Evolutionary conservation across 2,329 filamentous ascomycete species (phyloP).

Genomic region (Stagonosporopsis tanaceti): DNA sequence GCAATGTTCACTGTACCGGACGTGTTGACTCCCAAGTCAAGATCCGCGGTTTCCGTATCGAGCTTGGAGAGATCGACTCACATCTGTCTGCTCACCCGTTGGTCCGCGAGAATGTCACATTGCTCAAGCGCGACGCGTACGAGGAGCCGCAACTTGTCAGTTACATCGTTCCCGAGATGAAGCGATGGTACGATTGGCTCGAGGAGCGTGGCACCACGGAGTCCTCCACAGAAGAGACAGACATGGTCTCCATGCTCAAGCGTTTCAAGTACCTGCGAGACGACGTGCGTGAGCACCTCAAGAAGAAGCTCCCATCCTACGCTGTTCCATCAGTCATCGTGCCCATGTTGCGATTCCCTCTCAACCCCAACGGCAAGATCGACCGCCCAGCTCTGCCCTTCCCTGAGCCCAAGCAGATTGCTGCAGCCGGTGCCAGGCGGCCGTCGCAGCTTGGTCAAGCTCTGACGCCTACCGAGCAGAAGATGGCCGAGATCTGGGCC

Average conservation of each 20-base stretch:
- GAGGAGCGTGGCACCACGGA: slow-evolving; percentile 53
- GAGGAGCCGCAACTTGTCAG: slow-evolving; percentile 88
- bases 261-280: slow-evolving; percentile 68
- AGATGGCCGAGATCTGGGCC: slow-evolving; percentile 77
- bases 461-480: slow-evolving; percentile 67
- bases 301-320: slow-evolving; percentile 75
- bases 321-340: slow-evolving; percentile 80
- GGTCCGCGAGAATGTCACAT: slow-evolving; percentile 83
- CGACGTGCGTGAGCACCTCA: slow-evolving; percentile 72
- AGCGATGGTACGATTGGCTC: slow-evolving; percentile 76
- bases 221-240: slow-evolving; percentile 54
- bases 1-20: slow-evolving; percentile 79
- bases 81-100: slow-evolving; percentile 78
- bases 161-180: slow-evolving; percentile 85
- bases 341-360: slow-evolving; percentile 73
- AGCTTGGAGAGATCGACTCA: slow-evolving; percentile 90
- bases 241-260: slow-evolving; percentile 64
- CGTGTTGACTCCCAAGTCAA: slow-evolving; percentile 91
- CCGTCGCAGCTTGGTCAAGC: slow-evolving; percentile 55
- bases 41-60: slow-evolving; percentile 93
- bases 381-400: slow-evolving; percentile 82
- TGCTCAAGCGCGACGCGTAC: slow-evolving; percentile 82
- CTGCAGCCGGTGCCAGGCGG: slow-evolving; percentile 62
- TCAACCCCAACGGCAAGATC: slow-evolving; percentile 73
- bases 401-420: slow-evolving; percentile 75